Base-by-base conservation (phyloP, 108 stramenopile genomes). In the Chaetoceros tenuissimus region DNA sequence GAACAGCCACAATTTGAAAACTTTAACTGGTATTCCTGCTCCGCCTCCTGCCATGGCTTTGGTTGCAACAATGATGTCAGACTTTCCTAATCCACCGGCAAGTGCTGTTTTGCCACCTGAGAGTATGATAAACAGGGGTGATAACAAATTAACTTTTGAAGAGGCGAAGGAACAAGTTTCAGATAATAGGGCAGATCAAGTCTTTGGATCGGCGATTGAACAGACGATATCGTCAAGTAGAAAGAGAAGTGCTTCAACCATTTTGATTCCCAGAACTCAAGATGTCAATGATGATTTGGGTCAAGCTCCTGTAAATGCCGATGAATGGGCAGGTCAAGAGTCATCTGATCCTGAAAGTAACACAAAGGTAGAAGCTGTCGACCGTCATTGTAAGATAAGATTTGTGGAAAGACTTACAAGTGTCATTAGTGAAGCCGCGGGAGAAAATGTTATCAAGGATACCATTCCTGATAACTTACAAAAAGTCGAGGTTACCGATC, bases 311-410 rank as follows among this genome's bases (percentile, higher is more conserved):
- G 13, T 13, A 10, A 13, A 5, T 10, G 34, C 34, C 13, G 34
- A 40, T 13, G 8, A 10, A 10, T 40, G 34, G 34, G 34, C 34
- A 13, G 5, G 8, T 40, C 34, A 40, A 13, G 13, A 5, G 13
- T 40, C 34, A 40, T 10, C 5, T 40, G 34, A 5, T 40, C 34
- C 5, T 40, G 34, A 40, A 10, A 40, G 5, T 40, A 13, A 40
- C 5, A 21, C 21, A 21, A 28, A 55, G 3, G 54, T 7, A 27
- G 59, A 48, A 49, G 59, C 24, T 21, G 59, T 60, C 46, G 47
- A 60, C 17, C 17, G 59, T 24, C 59, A 60, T 49, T 60, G 59
- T 27, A 60, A 60, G 0, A 60, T 60, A 3, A 47, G 59, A 7
- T 60, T 60, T 46, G 59, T 60, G 3, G 59, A 60, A 49, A 46